phyloP scores from a whole-genome alignment of 805 yeast species.

The Candida sakaeoensis region DNA sequence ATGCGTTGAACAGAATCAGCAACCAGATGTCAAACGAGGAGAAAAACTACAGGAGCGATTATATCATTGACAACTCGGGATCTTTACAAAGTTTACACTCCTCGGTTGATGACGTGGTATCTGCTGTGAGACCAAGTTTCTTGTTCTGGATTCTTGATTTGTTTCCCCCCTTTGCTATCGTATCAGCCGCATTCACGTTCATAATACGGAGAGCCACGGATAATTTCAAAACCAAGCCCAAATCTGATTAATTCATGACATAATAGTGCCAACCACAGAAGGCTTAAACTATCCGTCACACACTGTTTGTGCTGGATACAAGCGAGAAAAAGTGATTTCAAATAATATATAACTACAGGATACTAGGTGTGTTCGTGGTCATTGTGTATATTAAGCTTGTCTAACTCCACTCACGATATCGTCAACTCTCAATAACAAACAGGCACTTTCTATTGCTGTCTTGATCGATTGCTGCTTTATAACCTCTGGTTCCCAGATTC shows the following conservation, averaged over 20 bases:
- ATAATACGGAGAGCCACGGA: conserved; percentile 17
- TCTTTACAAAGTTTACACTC: conserved; percentile 20
- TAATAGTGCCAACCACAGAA: too few species aligned
- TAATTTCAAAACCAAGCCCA: conserved; percentile 16
- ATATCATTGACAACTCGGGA: conserved; percentile 59
- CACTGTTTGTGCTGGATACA: too few species aligned
- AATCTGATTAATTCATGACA: conserved; percentile 4
- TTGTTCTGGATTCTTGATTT: conserved; percentile 19
- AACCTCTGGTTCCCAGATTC: conserved; percentile 99
- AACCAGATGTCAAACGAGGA: conserved; percentile 70
- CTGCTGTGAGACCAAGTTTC: conserved; percentile 23
- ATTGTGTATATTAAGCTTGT: conserved; percentile 26
- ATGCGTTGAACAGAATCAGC: conserved; percentile 66
- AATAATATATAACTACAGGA: too few species aligned
- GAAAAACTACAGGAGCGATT: conserved; percentile 59
- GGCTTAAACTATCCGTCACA: too few species aligned
- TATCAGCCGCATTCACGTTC: conserved; percentile 22
- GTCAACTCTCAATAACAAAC: conserved; percentile 90
- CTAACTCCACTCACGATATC: conserved; percentile 97
- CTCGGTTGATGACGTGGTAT: conserved; percentile 19
- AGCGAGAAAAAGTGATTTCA: too few species aligned
- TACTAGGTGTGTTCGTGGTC: neutral
- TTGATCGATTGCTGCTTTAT: conserved; percentile 94
- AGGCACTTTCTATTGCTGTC: conserved; percentile 97
- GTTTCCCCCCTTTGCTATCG: conserved; percentile 25